Base-by-base conservation (phyloP, 2,329 filamentous ascomycete species). In the Beauveria medogensis region DNA sequence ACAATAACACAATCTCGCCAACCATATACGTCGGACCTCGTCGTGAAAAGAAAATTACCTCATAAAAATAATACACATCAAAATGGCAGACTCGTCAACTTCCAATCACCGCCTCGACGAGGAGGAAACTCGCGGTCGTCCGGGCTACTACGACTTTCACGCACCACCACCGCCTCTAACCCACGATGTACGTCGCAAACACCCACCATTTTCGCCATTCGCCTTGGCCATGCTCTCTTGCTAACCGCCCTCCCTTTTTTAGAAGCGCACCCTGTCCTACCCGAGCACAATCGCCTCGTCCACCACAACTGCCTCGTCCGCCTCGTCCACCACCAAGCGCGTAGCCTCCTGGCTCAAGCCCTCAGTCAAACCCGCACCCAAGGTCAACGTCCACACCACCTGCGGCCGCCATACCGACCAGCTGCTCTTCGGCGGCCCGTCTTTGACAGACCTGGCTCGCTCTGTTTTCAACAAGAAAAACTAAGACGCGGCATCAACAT, bases 321-420 rank as follows among this genome's bases (percentile, higher is more conserved):
- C 64, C 3, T 60, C 66, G 8, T 65, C 68, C 28, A 64, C 69
- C 20, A 67, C 69, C 44, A 67, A 67, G 48, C 67, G 72, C 61
- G 73, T 70, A 60, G 65, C 68, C 6, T 67, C 73, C 20, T 71
- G 72, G 63, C 58, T 60, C 34, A 60, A 55, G 34, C 64, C 64
- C 57, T 69, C 70, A 61, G 65, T 74, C 65, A 74, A 71, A 65
- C 66, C 75, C 8, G 67, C 73, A n/a, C 75, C 73, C 22, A 75
- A 73, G 9, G 74, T 78, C 65, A 83, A 83, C 63, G 75, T 78
- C 47, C 76, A 82, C 69, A 82, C 80, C 41, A 79, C 80, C 62
- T 83, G 81, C 63, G 81, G 81, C 16, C 75, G 81, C 16, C 81
- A 83, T 69, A 79, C 79, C 44, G 76, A 82, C 65, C 79, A 83